phyloP scores from a whole-genome alignment of 768 basidiomycete genomes.

The Rhodotorula diobovata region DNA sequence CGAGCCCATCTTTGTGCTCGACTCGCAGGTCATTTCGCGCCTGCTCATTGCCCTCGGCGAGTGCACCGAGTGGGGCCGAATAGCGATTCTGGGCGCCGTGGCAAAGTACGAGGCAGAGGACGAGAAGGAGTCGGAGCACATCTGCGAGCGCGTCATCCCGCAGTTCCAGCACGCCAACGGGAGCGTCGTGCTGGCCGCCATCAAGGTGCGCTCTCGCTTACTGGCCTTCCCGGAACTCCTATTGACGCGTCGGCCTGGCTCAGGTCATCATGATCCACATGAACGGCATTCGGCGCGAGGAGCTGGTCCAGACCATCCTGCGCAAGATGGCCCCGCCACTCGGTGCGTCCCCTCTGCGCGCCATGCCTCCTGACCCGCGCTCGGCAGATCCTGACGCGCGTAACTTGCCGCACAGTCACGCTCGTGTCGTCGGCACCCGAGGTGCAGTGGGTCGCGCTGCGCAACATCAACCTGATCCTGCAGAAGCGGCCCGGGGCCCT shows the following conservation, averaged over 20 bases:
- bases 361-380: no score
- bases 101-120: slow-evolving; percentile 76
- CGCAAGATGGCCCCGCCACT: slow-evolving; percentile 95
- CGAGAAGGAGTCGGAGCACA: slow-evolving; percentile 94
- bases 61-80: slow-evolving; percentile 98
- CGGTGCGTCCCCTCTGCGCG: slow-evolving; percentile 44
- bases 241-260: not conserved
- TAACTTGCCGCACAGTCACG: slow-evolving; percentile 75
- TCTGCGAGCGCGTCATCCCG: slow-evolving; percentile 95
- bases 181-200: slow-evolving; percentile 90
- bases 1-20: slow-evolving; percentile 69
- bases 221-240: not conserved
- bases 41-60: slow-evolving; percentile 92
- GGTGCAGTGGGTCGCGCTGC: slow-evolving; percentile 95
- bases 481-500: slow-evolving; percentile 88
- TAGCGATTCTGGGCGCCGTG: slow-evolving; percentile 82
- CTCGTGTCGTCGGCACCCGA: slow-evolving; percentile 93
- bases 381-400: no score
- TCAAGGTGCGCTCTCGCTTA: slow-evolving; percentile 60
- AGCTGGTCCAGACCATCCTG: slow-evolving; percentile 74
- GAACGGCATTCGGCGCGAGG: slow-evolving; percentile 71
- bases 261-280: slow-evolving; percentile 98
- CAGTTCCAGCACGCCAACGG: slow-evolving; percentile 98
- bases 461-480: slow-evolving; percentile 92
- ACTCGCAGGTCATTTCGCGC: slow-evolving; percentile 74